Percentiles rank a stretch among this genome's conserved stretches.
Conservation (phyloP, 306 rosid species). For the Vachellia pachyceras region DNA sequence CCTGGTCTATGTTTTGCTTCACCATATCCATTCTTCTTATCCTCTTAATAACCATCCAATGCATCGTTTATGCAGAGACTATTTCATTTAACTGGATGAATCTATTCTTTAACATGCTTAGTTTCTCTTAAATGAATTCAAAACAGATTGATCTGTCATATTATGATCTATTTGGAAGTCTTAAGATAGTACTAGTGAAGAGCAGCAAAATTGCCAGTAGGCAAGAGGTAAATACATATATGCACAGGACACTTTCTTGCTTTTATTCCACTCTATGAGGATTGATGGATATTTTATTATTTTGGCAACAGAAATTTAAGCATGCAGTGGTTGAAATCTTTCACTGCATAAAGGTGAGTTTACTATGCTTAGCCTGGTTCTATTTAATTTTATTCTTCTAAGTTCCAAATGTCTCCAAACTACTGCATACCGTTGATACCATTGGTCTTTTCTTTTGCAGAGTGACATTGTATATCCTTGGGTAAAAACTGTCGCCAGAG, state of each 20-base stretch:
- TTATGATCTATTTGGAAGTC: constrained; percentile 85
- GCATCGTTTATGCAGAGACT: background rate
- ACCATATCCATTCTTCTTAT: background rate
- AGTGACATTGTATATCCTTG: constrained; percentile 72
- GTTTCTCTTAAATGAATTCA: constrained; percentile 21
- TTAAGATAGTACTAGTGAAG: constrained; percentile 72
- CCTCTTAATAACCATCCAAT: background rate
- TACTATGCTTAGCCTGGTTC: constrained; percentile 7
- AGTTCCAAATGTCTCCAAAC: constrained; percentile 23
- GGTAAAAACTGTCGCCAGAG: constrained; percentile 62
- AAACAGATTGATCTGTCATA: constrained; percentile 87
- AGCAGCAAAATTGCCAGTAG: constrained; percentile 56
- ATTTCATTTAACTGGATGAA: background rate
- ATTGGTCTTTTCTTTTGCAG: constrained; percentile 43
- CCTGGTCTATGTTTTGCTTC: background rate
- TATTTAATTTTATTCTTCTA: constrained; percentile 3
- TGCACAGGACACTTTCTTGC: constrained; percentile 26
- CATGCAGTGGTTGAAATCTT: constrained; percentile 75
- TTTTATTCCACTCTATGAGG: background rate
- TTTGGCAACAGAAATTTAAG: constrained; percentile 63
- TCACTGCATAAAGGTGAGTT: constrained; percentile 67
- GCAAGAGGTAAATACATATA: constrained; percentile 74
- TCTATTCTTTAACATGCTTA: constrained; percentile 13
- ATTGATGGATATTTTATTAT: constrained; percentile 30
- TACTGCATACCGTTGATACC: constrained; percentile 9